These are phyloP conservation scores for Rheum nobile DNA, from an alignment of 148 eudicot species.

Conservation along the genomic window DNA sequence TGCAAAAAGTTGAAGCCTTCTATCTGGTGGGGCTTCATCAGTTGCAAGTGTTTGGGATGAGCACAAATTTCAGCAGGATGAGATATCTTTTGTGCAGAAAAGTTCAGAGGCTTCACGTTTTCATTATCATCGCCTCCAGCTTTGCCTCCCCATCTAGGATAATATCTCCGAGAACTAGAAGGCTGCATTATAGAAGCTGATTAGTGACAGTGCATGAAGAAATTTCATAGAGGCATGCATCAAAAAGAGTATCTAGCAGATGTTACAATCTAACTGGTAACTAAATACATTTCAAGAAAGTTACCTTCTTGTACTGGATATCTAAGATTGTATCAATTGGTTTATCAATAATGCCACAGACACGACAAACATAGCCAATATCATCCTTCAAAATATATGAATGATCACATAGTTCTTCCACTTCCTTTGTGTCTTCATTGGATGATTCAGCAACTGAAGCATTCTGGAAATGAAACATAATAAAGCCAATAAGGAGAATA, in stretches of 20 bases:
- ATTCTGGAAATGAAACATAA: constrained; percentile 34
- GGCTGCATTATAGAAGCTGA: not conserved
- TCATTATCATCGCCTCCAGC: not conserved
- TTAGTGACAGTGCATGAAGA: not conserved
- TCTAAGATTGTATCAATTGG: constrained; percentile 73
- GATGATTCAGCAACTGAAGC: constrained; percentile 27
- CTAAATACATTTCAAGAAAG: not conserved
- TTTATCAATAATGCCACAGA: constrained; percentile 72
- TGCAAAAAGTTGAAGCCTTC: constrained; percentile 79
- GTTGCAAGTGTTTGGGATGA: constrained; percentile 75
- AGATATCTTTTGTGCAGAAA: not conserved
- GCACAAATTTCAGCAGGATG: constrained; percentile 23
- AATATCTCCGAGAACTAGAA: not conserved
- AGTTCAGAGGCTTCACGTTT: not conserved
- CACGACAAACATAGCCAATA: constrained; percentile 86
- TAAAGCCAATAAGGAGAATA: not conserved
- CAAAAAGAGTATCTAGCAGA: not conserved
- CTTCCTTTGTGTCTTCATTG: constrained; percentile 32
- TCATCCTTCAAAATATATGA: constrained; percentile 80
- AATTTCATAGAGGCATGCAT: not conserved
- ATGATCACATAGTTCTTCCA: constrained; percentile 78
- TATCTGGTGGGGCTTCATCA: constrained; percentile 84
- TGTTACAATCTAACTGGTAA: not conserved
- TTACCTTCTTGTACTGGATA: constrained; percentile 58
- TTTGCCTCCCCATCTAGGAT: not conserved